Conservation (phyloP, 1,284 basidiomycete genomes). For the Cryptococcus sp. region DNA sequence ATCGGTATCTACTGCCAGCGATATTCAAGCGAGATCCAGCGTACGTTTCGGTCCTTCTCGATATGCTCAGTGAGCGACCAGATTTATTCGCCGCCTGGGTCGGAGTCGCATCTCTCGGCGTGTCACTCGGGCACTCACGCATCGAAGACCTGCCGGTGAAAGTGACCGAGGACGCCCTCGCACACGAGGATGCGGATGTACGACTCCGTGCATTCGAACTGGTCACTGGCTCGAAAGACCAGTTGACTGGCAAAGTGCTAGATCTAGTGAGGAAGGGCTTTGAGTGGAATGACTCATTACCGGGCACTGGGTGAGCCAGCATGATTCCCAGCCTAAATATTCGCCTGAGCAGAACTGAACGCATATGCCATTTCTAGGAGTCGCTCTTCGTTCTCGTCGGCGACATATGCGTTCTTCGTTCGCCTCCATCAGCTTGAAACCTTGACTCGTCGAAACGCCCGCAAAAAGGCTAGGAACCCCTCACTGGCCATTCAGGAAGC, state of each 20-base stretch:
- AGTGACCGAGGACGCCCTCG: constrained; percentile 31
- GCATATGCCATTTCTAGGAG: constrained; percentile 13
- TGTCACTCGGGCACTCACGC: constrained; percentile 26
- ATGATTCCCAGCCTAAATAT: background rate
- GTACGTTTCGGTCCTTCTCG: constrained; percentile 20
- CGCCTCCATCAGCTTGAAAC: constrained; percentile 29
- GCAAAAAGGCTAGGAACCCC: constrained; percentile 12
- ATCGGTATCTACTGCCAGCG: constrained; percentile 39
- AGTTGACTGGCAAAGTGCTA: constrained; percentile 23
- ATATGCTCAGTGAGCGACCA: constrained; percentile 12
- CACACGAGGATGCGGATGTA: constrained; percentile 34
- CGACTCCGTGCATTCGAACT: constrained; percentile 42
- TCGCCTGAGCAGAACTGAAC: no score
- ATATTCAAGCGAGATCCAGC: constrained; percentile 27
- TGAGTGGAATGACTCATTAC: constrained; percentile 28
- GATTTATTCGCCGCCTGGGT: constrained; percentile 39
- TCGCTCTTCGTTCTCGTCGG: constrained; percentile 43
- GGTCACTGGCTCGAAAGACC: constrained; percentile 31
- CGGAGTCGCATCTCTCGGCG: constrained; percentile 39
- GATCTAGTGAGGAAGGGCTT: constrained; percentile 34
- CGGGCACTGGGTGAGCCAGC: constrained; percentile 37
- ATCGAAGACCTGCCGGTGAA: constrained; percentile 27
- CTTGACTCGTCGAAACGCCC: constrained; percentile 17
- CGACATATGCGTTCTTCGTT: constrained; percentile 36
- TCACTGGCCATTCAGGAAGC: background rate